Base-by-base conservation (phyloP, 1,139 yeast species). In the Diutina scorzettiae region DNA sequence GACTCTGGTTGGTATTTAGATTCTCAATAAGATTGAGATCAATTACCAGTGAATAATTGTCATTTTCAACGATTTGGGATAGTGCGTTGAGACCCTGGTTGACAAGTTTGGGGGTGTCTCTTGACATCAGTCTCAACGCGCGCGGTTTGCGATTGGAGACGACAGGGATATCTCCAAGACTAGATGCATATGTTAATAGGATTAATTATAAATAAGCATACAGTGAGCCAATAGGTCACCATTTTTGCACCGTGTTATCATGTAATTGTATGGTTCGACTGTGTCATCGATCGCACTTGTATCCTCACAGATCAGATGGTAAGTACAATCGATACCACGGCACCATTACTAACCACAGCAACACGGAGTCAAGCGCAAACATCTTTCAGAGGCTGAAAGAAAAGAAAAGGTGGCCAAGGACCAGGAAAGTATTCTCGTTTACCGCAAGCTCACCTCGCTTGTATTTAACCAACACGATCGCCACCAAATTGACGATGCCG, bases 341-440 rank as follows among this genome's bases (percentile, higher is more conserved):
- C n/a, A n/a, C n/a, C n/a, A n/a, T n/a, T 27, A 27, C 30, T 27
- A 27, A 27, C 30, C n/a, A 9, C 41, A 57, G 60, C 64, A 71
- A 82, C 97, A 89, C 60, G 84, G 85, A 27, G 72, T 82, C 20
- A 81, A 81, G 53, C 64, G 93, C 48, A 71, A 66, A 31, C 66
- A 62, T 37, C 66, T 79, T 42, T 62, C 81, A 0, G 71, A 71
- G 32, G 89, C 81, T 47, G 78, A 80, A 21, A 63, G 64, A 41
- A 54, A 55, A 43, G 63, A 63, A 17, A 87, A 85, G 53, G 65
- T 72, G 19, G 67, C 63, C 40, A 73, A 63, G 47, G 93, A 81
- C 54, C 53, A 53, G 43, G 49, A 52, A 21, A 66, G 78, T 58
- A 85, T 86, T 45, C 59, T 58, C 33, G 60, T 61, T 29, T 87